phyloP scores from a whole-genome alignment of 805 yeast genomes.

The Zygosaccharomyces gambellarensis region DNA sequence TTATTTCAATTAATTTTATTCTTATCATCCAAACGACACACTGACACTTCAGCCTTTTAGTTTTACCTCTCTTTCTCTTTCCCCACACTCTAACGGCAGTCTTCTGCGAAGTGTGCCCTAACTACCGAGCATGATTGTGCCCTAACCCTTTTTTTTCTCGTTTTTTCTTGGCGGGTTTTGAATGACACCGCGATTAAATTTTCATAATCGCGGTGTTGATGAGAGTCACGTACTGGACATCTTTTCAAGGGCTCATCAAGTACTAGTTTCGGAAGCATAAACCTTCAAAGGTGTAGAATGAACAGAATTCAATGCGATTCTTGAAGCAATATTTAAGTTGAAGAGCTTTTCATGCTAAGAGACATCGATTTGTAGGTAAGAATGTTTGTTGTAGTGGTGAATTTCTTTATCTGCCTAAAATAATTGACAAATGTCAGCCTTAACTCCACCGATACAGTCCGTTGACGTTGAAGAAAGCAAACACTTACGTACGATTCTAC shows the following conservation, averaged over 20 bases:
- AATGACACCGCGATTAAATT: not conserved
- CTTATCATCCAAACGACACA: not conserved
- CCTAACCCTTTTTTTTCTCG: not conserved
- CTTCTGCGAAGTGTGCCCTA: not conserved
- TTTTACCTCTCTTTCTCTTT: not conserved
- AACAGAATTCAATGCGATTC: not conserved
- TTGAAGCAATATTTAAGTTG: not conserved
- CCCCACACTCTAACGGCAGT: not conserved
- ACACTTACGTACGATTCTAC: conserved; percentile 14
- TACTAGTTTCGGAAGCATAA: not conserved
- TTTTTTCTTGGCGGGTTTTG: not conserved
- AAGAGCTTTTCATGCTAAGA: not conserved
- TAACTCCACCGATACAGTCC: not conserved
- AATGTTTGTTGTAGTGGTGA: not conserved
- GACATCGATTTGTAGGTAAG: not conserved
- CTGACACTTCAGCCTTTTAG: not conserved
- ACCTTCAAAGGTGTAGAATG: not conserved
- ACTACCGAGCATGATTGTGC: not conserved
- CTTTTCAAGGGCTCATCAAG: not conserved
- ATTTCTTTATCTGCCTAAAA: not conserved
- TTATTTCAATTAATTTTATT: not conserved
- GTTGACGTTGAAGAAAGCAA: not conserved
- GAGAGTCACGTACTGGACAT: not conserved
- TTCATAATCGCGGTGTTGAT: conserved; percentile 1
- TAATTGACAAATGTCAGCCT: not conserved